These are phyloP conservation scores for Themeda triandra DNA, from an alignment of 176 grass and related monocot species.

Conservation along the genomic window DNA sequence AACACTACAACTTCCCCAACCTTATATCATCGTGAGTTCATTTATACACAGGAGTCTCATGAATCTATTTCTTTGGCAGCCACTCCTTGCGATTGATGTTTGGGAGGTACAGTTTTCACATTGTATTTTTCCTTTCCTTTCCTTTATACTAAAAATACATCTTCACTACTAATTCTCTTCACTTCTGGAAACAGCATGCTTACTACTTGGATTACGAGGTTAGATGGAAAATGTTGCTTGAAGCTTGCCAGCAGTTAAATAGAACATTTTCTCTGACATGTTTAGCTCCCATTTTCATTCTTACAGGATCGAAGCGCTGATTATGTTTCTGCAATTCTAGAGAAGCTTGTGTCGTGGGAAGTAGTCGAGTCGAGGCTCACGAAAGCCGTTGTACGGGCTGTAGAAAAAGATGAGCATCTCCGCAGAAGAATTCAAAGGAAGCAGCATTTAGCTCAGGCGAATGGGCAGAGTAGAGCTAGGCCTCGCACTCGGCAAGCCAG, in stretches of 20 bases:
- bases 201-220: conserved; percentile 97
- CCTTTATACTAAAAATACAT: background rate
- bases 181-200: conserved; percentile 49
- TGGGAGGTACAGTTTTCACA: conserved; percentile 70
- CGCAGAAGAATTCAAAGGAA: conserved; percentile 31
- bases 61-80: conserved; percentile 57
- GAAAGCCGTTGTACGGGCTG: conserved; percentile 31
- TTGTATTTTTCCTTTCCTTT: background rate
- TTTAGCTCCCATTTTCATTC: background rate
- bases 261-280: background rate
- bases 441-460: background rate
- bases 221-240: background rate
- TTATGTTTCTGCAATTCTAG: conserved; percentile 63
- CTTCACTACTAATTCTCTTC: conserved; percentile 30
- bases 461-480: background rate
- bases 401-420: conserved; percentile 33
- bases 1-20: background rate
- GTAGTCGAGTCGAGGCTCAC: conserved; percentile 56
- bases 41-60: background rate
- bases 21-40: background rate
- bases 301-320: conserved; percentile 73
- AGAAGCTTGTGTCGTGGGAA: conserved; percentile 91
- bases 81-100: conserved; percentile 85
- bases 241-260: background rate
- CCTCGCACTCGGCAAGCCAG: conserved; percentile 8